A percentile compares a stretch with the other conserved stretches of the same genome.
These are phyloP conservation scores for Luvunga scandens DNA, from an alignment of 345 rosid genomes.

Conservation along the genomic window DNA sequence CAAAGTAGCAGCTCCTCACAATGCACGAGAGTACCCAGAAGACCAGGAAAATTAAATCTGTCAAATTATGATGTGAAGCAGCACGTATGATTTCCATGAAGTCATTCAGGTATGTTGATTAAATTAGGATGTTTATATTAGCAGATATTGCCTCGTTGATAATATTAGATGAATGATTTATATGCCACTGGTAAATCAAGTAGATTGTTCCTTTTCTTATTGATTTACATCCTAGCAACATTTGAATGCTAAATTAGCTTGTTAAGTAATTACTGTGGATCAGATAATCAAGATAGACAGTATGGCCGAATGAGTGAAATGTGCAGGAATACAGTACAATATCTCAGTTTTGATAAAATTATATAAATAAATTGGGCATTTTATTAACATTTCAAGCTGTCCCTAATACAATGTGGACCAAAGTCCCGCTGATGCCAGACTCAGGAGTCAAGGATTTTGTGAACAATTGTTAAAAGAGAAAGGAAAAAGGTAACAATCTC, in stretches of 20 bases:
- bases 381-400: too few species aligned
- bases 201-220: background rate
- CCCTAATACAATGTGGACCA: too few species aligned
- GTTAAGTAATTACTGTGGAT: background rate
- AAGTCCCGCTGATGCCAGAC: too few species aligned
- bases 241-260: background rate
- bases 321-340: too few species aligned
- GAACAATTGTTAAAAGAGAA: too few species aligned
- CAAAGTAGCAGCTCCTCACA: slow-evolving; percentile 21
- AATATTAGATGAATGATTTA: background rate
- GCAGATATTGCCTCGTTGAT: background rate
- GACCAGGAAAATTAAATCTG: background rate
- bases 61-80: background rate
- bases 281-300: background rate
- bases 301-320: too few species aligned
- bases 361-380: too few species aligned
- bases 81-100: background rate
- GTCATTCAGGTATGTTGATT: background rate
- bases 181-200: background rate
- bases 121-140: slow-evolving; percentile 1
- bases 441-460: too few species aligned
- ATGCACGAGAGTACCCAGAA: slow-evolving; percentile 26
- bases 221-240: background rate
- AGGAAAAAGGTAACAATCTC: too few species aligned
- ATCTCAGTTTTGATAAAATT: too few species aligned